Base-by-base conservation (phyloP, 2,329 filamentous ascomycete genomes). In the Ophiostoma montium region DNA sequence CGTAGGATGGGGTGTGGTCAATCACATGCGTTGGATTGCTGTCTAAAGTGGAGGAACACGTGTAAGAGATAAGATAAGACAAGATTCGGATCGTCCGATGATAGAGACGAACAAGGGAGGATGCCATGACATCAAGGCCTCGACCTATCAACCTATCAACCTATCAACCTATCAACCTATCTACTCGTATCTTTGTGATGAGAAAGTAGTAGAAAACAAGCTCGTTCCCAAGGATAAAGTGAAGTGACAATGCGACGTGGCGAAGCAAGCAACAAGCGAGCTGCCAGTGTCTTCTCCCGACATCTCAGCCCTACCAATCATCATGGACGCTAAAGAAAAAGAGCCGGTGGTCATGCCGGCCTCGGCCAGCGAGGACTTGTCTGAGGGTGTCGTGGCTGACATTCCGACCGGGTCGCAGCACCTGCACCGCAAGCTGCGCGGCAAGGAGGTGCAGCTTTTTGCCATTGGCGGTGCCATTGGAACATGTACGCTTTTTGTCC, bases 401-500 rank as follows among this genome's bases (percentile, higher is more conserved):
- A 42, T 42, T 23, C 39, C 21, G 15, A 42, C 53, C 23, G 51
- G 51, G 18, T 53, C 51, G 5, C 51, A 53, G 43, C n/a, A 33
- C 2, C 35, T 55, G 21, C 51, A 52, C 3, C 51, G 53, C 23
- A 53, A 53, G 38, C 48, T 55, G 15, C 47, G 48, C 6, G 48
- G 51, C 9, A 48, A 48, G 12, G 51, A 55, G 30, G 51, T 55
- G 27, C 49, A 55, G 61, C 52, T 77, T 73, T 55, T 55, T 50
- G 53, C 53, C 31, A 81, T 82, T 50, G 78, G 78, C 35, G 78
- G 77, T 0, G 80, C 77, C 7, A 80, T 82, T 53, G 78, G 78
- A 16, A 82, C 76, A 1, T 55, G 51, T 42, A 15, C 23, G 39
- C 30, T 27, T 27, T 27, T 27, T 27, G 23, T 27, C 8, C 23